phyloP scores from a whole-genome alignment of 805 yeast genomes.

The Myxozyma udenii region DNA sequence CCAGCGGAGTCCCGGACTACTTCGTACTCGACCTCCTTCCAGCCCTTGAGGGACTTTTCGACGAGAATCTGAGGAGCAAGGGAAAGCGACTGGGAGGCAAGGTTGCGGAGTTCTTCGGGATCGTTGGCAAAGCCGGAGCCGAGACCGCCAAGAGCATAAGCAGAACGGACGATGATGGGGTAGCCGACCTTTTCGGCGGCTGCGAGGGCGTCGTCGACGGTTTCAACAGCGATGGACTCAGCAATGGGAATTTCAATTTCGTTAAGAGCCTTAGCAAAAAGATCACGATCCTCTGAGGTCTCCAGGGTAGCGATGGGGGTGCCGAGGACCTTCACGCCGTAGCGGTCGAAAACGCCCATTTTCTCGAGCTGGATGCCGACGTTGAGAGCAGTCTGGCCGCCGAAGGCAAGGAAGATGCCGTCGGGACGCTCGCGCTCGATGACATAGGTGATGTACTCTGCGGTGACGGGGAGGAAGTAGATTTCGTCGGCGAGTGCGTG shows the following conservation, averaged over 20 bases:
- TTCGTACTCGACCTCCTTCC: slow-evolving; percentile 99
- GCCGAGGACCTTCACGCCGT: slow-evolving; percentile 91
- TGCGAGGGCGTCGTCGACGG: slow-evolving; percentile 84
- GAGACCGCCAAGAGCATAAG: slow-evolving; percentile 94
- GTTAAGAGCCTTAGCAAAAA: slow-evolving; percentile 90
- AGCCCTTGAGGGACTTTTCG: slow-evolving; percentile 88
- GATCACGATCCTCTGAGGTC: slow-evolving; percentile 96
- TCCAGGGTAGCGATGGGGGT: slow-evolving; percentile 95
- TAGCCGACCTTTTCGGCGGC: slow-evolving; percentile 89
- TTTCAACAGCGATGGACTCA: slow-evolving; percentile 91
- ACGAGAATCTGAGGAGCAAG: slow-evolving; percentile 93
- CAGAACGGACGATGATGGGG: slow-evolving; percentile 96
- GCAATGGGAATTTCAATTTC: slow-evolving; percentile 97
- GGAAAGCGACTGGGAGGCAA: slow-evolving; percentile 84
- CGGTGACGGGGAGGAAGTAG: slow-evolving; percentile 92
- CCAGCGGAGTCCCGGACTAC: slow-evolving; percentile 95
- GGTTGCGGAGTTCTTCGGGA: slow-evolving; percentile 74
- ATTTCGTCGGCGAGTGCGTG: slow-evolving; percentile 96
- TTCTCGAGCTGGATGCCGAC: slow-evolving; percentile 94
- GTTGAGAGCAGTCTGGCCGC: slow-evolving; percentile 97
- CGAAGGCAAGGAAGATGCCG: slow-evolving; percentile 92
- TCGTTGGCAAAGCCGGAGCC: slow-evolving; percentile 96
- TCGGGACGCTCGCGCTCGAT: slow-evolving; percentile 96
- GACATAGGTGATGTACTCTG: slow-evolving; percentile 92
- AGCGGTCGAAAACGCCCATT: slow-evolving; percentile 89